These are phyloP conservation scores for Microthyrium microscopicum DNA, from an alignment of 2,329 filamentous ascomycete species.

Conservation along the genomic window DNA sequence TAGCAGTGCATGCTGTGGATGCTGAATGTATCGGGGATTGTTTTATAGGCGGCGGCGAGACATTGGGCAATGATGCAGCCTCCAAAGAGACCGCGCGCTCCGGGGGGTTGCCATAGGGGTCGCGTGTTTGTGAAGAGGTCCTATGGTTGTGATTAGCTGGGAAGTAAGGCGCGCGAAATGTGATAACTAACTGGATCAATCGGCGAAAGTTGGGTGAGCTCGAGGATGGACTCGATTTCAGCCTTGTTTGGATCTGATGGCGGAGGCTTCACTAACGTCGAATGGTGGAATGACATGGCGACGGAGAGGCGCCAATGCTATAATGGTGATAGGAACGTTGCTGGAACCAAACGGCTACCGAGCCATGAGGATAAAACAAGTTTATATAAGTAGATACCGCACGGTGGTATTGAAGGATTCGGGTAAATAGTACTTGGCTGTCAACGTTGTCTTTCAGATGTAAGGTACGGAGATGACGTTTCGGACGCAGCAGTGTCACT, in stretches of 20 bases:
- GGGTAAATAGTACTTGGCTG: too few species aligned
- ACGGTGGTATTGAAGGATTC: too few species aligned
- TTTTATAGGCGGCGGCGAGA: constrained; percentile 73
- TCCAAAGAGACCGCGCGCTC: constrained; percentile 85
- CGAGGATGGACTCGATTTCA: constrained; percentile 75
- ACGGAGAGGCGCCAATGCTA: too few species aligned
- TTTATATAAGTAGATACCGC: too few species aligned
- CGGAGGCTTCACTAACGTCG: constrained; percentile 59
- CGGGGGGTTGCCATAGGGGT: constrained; percentile 79
- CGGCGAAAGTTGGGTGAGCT: constrained; percentile 62
- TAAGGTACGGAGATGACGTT: too few species aligned
- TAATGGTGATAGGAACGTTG: too few species aligned
- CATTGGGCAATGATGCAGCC: constrained; percentile 87
- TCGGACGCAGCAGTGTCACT: too few species aligned
- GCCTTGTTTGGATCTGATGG: constrained; percentile 56
- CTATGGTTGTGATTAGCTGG: constrained; percentile 22
- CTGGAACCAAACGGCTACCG: too few species aligned
- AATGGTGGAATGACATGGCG: too few species aligned
- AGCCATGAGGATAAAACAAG: too few species aligned
- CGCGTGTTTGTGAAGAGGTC: constrained; percentile 93
- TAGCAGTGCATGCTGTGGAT: constrained; percentile 98
- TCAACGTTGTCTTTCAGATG: too few species aligned
- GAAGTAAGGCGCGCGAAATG: not conserved
- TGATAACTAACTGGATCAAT: constrained; percentile 48
- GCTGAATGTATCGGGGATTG: constrained; percentile 62